phyloP scores from a whole-genome alignment of 305 asterid genomes.

The Solanum hybrid region DNA sequence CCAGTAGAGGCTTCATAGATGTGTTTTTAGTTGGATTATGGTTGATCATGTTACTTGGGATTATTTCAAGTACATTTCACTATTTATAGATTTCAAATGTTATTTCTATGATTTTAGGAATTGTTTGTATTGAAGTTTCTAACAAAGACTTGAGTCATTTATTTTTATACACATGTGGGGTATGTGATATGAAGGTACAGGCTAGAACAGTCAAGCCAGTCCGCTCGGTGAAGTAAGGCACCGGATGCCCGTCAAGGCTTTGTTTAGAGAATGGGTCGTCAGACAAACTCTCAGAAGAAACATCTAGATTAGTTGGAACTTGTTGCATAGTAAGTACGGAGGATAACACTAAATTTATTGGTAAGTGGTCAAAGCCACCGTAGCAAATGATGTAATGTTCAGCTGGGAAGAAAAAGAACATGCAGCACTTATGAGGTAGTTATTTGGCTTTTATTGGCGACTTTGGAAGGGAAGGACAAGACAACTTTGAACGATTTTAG shows the following conservation, averaged over 20 bases:
- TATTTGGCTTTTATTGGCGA: background rate
- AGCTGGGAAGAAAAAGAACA: background rate
- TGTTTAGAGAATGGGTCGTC: background rate
- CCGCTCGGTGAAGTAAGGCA: background rate
- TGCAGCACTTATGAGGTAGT: background rate
- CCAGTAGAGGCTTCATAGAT: background rate
- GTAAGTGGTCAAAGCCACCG: background rate
- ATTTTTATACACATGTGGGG: background rate
- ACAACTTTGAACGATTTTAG: background rate
- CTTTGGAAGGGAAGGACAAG: background rate
- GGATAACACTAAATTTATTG: background rate
- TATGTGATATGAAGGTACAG: background rate
- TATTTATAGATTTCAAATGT: background rate
- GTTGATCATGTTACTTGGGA: background rate
- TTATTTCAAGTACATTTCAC: background rate
- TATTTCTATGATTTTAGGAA: background rate
- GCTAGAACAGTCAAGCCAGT: background rate
- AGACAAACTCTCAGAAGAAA: background rate
- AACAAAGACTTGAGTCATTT: background rate
- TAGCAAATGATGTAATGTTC: background rate
- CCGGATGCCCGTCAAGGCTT: background rate
- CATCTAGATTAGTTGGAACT: background rate
- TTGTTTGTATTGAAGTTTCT: background rate
- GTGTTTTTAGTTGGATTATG: background rate
- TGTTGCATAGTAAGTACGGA: background rate